Evolutionary conservation across 345 rosid species (phyloP).

Genomic region (Xanthoceras sorbifolium): DNA sequence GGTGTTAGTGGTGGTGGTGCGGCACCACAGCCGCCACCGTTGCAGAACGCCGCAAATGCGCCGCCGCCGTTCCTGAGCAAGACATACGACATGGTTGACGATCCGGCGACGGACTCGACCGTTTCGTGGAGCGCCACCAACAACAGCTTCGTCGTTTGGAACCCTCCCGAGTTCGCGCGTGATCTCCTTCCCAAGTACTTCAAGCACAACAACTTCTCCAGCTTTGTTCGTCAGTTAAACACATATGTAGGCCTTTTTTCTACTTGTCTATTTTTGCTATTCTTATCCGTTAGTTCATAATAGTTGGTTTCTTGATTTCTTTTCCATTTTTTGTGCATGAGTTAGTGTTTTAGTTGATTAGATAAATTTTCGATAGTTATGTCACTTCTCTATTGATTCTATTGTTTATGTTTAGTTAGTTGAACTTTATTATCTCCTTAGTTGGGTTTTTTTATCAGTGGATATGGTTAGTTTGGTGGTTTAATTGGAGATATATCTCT

Average conservation of each 20-base stretch:
- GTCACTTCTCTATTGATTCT: neutral
- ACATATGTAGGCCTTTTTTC: constrained; percentile 58
- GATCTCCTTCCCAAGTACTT: constrained; percentile 79
- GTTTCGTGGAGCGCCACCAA: constrained; percentile 83
- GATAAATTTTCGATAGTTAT: neutral
- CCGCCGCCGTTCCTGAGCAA: constrained; percentile 91
- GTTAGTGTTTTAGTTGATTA: constrained; percentile 2
- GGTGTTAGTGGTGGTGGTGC: constrained; percentile 15
- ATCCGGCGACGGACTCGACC: constrained; percentile 66
- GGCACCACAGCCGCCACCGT: constrained; percentile 46
- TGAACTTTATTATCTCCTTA: neutral
- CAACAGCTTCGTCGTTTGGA: constrained; percentile 88
- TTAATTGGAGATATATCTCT: neutral
- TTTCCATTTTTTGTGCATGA: neutral
- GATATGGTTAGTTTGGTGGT: neutral
- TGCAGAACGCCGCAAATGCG: constrained; percentile 42
- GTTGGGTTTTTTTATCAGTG: neutral
- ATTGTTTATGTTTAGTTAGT: neutral
- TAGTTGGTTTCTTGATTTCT: neutral
- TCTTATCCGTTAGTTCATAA: neutral
- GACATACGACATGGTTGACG: constrained; percentile 95
- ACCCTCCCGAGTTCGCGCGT: constrained; percentile 83
- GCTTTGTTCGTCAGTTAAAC: constrained; percentile 89
- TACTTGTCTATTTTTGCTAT: constrained; percentile 9
- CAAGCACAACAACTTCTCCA: constrained; percentile 92